phyloP scores from a whole-genome alignment of 148 eudicot genomes.

The Fagopyrum esculentum region DNA sequence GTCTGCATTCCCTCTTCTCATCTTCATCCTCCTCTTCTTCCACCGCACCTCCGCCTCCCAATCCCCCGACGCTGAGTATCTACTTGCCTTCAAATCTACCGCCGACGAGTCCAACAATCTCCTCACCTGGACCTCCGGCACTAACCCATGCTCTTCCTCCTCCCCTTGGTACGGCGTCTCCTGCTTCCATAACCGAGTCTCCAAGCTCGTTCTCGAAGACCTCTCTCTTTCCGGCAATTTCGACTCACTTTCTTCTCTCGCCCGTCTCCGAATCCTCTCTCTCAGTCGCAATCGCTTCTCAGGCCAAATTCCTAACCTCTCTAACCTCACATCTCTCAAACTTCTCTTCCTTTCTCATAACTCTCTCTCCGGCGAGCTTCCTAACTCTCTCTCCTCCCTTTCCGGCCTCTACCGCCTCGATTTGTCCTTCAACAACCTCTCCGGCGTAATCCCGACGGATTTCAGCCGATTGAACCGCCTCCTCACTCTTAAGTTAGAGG shows the following conservation, averaged over 20 bases:
- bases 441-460: slow-evolving; percentile 35
- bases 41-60: slow-evolving; percentile 10
- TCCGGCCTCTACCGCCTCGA: slow-evolving; percentile 60
- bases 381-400: slow-evolving; percentile 26
- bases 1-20: slow-evolving; percentile 7
- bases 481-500: slow-evolving; percentile 48
- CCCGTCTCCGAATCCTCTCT: slow-evolving; percentile 58
- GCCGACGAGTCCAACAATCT: slow-evolving; percentile 30
- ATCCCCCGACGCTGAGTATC: slow-evolving; percentile 36
- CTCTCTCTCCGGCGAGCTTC: slow-evolving; percentile 47
- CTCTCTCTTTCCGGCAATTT: slow-evolving; percentile 36
- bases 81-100: slow-evolving; percentile 49
- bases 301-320: slow-evolving; percentile 50
- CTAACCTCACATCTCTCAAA: slow-evolving; percentile 42
- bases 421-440: slow-evolving; percentile 47
- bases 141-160: slow-evolving; percentile 25
- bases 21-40: slow-evolving; percentile 19
- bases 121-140: slow-evolving; percentile 32
- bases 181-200: slow-evolving; percentile 44
- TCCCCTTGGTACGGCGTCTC: slow-evolving; percentile 51
- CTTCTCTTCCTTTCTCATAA: slow-evolving; percentile 54
- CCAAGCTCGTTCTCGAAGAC: slow-evolving; percentile 55
- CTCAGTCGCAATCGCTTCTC: slow-evolving; percentile 47
- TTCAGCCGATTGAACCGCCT: slow-evolving; percentile 35
- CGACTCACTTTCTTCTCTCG: slow-evolving; percentile 30